These are phyloP conservation scores for Rhizopogon rudus DNA, from an alignment of 768 basidiomycete species.

Conservation along the genomic window DNA sequence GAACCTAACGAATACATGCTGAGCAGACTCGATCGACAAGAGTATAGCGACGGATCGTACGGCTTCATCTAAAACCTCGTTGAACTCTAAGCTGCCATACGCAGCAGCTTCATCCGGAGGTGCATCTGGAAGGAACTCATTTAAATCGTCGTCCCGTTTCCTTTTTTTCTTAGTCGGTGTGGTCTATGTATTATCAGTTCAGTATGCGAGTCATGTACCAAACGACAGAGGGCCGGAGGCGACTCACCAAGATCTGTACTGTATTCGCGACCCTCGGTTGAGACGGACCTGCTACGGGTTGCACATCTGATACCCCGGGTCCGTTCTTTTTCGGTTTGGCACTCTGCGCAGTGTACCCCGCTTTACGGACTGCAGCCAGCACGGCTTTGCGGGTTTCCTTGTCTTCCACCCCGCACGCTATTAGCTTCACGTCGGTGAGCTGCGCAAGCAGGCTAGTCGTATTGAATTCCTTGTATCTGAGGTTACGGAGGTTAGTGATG, in stretches of 20 bases:
- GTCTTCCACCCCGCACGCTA: constrained; percentile 50
- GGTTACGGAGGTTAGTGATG: constrained; percentile 7
- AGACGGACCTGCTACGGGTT: constrained; percentile 6
- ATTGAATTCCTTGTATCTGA: constrained; percentile 68
- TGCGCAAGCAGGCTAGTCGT: constrained; percentile 52
- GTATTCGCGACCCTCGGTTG: constrained; percentile 12
- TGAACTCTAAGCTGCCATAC: constrained; percentile 61
- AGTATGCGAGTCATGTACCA: not conserved
- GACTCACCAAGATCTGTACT: constrained; percentile 28
- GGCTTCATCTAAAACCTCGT: constrained; percentile 64
- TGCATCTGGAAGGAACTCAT: constrained; percentile 54
- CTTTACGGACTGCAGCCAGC: constrained; percentile 56
- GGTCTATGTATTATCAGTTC: constrained; percentile 23
- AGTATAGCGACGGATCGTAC: constrained; percentile 4
- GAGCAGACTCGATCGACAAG: not conserved
- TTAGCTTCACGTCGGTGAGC: constrained; percentile 58
- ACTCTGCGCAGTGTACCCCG: constrained; percentile 43
- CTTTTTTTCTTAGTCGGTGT: constrained; percentile 50
- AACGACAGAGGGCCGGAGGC: not conserved
- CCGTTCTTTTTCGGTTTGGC: not conserved
- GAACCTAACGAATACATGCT: constrained; percentile 35
- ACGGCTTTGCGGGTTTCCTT: constrained; percentile 62
- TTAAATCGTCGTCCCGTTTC: constrained; percentile 36
- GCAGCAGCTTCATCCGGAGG: constrained; percentile 45
- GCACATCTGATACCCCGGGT: not conserved